Evolutionary conservation across 2,329 filamentous ascomycete species (phyloP).

Genomic region (Cryphonectria japonica): DNA sequence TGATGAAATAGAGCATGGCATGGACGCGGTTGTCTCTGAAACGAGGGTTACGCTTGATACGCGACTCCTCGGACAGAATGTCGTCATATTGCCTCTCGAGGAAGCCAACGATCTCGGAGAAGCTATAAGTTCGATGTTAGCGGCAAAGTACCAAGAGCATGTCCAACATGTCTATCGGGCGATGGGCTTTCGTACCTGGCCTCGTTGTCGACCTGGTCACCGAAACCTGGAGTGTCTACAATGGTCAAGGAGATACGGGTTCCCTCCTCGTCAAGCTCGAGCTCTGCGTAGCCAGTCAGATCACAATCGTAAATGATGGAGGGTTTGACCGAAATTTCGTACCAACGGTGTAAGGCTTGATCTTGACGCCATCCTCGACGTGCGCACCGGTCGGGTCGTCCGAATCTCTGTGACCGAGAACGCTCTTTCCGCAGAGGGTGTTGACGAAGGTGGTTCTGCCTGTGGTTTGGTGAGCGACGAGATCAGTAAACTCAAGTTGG

Average conservation of each 20-base stretch:
- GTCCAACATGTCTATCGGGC: not conserved
- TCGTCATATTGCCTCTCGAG: slow-evolving; percentile 99
- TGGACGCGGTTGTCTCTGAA: slow-evolving; percentile 99
- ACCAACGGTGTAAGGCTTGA: slow-evolving; percentile 98
- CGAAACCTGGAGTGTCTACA: slow-evolving; percentile 97
- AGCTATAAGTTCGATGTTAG: slow-evolving; percentile 57
- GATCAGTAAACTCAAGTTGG: slow-evolving; percentile 29
- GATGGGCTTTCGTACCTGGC: slow-evolving; percentile 67
- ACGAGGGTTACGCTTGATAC: slow-evolving; percentile 99
- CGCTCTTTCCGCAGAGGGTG: slow-evolving; percentile 94
- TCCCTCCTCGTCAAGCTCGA: slow-evolving; percentile 96
- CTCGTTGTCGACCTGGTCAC: slow-evolving; percentile 99
- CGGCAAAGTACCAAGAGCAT: not conserved
- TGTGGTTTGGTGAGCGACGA: slow-evolving; percentile 42
- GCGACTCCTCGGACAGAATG: slow-evolving; percentile 97
- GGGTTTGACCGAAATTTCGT: slow-evolving; percentile 43
- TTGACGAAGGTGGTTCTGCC: slow-evolving; percentile 99
- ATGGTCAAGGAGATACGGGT: slow-evolving; percentile 98
- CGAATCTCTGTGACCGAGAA: slow-evolving; percentile 87
- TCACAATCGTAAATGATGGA: slow-evolving; percentile 32
- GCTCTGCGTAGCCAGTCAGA: slow-evolving; percentile 58
- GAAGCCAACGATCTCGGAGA: slow-evolving; percentile 96
- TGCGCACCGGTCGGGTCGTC: slow-evolving; percentile 90
- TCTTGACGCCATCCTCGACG: slow-evolving; percentile 95
- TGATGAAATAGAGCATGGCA: slow-evolving; percentile 98